These are phyloP conservation scores for Groenewaldozyma salmanticensis DNA, from an alignment of 805 yeast genomes.

Conservation along the genomic window DNA sequence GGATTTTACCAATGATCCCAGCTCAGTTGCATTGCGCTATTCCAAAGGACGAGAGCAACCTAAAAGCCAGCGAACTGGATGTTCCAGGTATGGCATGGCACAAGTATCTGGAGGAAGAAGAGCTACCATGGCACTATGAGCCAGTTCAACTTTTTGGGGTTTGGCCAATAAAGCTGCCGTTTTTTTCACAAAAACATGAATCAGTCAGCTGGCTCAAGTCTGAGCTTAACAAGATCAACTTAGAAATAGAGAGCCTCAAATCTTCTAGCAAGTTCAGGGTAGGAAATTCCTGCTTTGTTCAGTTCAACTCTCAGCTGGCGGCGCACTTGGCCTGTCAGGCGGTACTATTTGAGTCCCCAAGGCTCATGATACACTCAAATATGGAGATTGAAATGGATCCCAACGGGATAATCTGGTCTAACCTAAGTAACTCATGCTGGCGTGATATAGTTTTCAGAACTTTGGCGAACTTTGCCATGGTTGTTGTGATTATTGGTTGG, in stretches of 20 bases:
- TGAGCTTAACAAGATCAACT: constrained; percentile 53
- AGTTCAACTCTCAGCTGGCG: constrained; percentile 45
- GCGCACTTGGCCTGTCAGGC: constrained; percentile 47
- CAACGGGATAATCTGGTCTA: constrained; percentile 63
- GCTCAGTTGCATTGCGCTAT: no score
- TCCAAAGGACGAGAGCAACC: no score
- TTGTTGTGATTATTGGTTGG: constrained; percentile 54
- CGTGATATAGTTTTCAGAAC: constrained; percentile 27
- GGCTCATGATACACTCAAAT: background rate
- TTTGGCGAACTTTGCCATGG: constrained; percentile 37
- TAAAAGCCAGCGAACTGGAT: background rate
- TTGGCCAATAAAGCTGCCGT: constrained; percentile 28
- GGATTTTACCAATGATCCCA: background rate
- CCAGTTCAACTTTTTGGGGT: constrained; percentile 7
- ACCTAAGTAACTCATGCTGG: constrained; percentile 33
- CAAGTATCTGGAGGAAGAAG: constrained; percentile 46
- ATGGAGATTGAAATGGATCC: constrained; percentile 42
- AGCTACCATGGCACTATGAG: constrained; percentile 64
- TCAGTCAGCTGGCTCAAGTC: constrained; percentile 59
- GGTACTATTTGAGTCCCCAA: background rate
- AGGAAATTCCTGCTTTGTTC: constrained; percentile 39
- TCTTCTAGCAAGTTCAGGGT: constrained; percentile 30
- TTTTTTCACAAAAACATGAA: constrained; percentile 60
- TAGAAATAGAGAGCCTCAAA: constrained; percentile 48
- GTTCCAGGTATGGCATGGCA: constrained; percentile 20